phyloP scores from a whole-genome alignment of 371 early-diverging fungal genomes.

The Lichtheimia corymbifera region DNA sequence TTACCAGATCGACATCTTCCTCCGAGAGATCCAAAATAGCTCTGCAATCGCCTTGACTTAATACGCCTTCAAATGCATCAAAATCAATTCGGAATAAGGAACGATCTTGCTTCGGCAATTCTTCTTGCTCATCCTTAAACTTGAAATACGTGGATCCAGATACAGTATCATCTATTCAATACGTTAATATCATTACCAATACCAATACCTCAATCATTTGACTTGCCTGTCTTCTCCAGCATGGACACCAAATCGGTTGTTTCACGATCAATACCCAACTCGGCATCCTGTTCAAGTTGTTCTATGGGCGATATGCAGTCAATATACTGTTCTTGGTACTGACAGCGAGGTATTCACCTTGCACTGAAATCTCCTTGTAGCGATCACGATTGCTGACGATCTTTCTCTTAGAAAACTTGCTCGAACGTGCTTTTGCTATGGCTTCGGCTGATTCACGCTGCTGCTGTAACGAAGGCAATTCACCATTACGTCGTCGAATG shows the following conservation, averaged over 20 bases:
- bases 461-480: constrained; percentile 17
- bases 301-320: background rate
- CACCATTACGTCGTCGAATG: constrained; percentile 46
- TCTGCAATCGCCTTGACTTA: constrained; percentile 22
- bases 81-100: constrained; percentile 40
- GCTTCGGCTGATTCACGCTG: constrained; percentile 16
- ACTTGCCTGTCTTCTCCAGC: constrained; percentile 38
- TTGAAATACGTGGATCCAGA: constrained; percentile 42
- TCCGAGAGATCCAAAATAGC: constrained; percentile 24
- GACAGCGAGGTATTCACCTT: constrained; percentile 20
- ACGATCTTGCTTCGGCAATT: constrained; percentile 20
- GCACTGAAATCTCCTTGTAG: constrained; percentile 37
- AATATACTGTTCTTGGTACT: no score
- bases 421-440: constrained; percentile 3
- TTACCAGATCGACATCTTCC: constrained; percentile 31
- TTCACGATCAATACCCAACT: constrained; percentile 52
- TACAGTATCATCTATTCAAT: constrained; percentile 18
- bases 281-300: constrained; percentile 37
- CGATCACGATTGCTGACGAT: constrained; percentile 35
- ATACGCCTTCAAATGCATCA: constrained; percentile 22
- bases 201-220: background rate
- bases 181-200: background rate
- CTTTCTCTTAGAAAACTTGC: constrained; percentile 32
- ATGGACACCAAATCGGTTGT: constrained; percentile 45
- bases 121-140: constrained; percentile 44